Evolutionary conservation across 225 moss, liverwort and hornwort species (phyloP).

Genomic region (Anthoceros angustus): DNA sequence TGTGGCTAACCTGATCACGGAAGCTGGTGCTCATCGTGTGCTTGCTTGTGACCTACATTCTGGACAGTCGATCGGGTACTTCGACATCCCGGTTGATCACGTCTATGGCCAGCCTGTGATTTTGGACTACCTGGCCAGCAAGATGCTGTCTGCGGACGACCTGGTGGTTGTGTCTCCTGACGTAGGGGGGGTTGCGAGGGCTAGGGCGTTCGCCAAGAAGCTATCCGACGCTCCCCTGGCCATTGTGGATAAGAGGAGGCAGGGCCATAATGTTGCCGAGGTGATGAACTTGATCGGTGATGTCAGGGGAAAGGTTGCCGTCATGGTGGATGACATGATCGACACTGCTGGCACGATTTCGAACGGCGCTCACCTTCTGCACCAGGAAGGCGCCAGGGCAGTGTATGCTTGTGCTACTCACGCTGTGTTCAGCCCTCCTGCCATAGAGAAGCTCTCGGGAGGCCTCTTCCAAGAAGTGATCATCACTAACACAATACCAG

Average conservation of each 20-base stretch:
- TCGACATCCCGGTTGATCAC: conserved; percentile 96
- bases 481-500: conserved; percentile 65
- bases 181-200: conserved; percentile 89
- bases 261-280: conserved; percentile 83
- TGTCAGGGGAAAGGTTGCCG: conserved; percentile 76
- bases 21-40: conserved; percentile 89
- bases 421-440: conserved; percentile 91
- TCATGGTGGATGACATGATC: conserved; percentile 97
- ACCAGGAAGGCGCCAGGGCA: conserved; percentile 86
- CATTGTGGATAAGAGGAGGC: conserved; percentile 96
- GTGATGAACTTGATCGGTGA: conserved; percentile 97
- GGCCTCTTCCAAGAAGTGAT: conserved; percentile 92
- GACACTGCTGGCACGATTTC: conserved; percentile 95
- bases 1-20: conserved; percentile 80
- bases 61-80: conserved; percentile 92
- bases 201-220: conserved; percentile 94
- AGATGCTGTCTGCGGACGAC: conserved; percentile 90
- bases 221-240: conserved; percentile 91
- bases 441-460: conserved; percentile 68
- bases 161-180: conserved; percentile 93
- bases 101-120: conserved; percentile 98
- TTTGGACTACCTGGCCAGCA: conserved; percentile 92
- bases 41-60: conserved; percentile 89
- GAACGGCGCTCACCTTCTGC: conserved; percentile 83
- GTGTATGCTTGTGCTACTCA: conserved; percentile 96